phyloP scores from a whole-genome alignment of 192 early-diverging fungal genomes.

The Coemansia sp. region DNA sequence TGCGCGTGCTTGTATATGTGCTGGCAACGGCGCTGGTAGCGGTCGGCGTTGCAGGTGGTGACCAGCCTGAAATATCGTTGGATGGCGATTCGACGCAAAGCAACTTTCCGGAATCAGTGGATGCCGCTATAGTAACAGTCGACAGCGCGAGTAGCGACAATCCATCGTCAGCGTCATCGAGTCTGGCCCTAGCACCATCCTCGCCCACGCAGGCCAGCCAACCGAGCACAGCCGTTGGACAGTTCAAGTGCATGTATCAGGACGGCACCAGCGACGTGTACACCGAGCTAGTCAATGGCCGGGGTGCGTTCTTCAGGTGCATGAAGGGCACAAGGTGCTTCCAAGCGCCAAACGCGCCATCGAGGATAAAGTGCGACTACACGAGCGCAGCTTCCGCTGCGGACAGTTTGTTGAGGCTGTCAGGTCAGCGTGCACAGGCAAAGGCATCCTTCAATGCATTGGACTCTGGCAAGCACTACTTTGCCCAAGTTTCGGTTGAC shows the following conservation, averaged over 20 bases:
- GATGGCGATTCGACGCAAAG: background rate
- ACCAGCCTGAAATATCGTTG: background rate
- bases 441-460: background rate
- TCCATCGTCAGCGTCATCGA: background rate
- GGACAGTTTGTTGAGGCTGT: background rate
- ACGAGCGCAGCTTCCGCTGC: background rate
- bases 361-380: constrained; percentile 26
- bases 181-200: background rate
- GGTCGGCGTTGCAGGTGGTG: background rate
- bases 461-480: background rate
- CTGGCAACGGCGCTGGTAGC: constrained; percentile 6
- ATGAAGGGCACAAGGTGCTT: constrained; percentile 31
- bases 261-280: constrained; percentile 32
- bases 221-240: background rate
- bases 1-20: constrained; percentile 12
- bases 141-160: constrained; percentile 1
- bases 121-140: background rate
- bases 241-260: constrained; percentile 20
- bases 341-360: background rate
- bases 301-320: constrained; percentile 16
- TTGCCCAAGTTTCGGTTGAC: background rate
- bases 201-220: background rate
- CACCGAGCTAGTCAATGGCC: constrained; percentile 12
- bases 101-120: background rate
- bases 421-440: background rate